Percentiles rank a stretch among this genome's conserved stretches.
These are phyloP conservation scores for Arthrinium phaeospermum DNA, from an alignment of 2,329 filamentous ascomycete species.

Conservation along the genomic window DNA sequence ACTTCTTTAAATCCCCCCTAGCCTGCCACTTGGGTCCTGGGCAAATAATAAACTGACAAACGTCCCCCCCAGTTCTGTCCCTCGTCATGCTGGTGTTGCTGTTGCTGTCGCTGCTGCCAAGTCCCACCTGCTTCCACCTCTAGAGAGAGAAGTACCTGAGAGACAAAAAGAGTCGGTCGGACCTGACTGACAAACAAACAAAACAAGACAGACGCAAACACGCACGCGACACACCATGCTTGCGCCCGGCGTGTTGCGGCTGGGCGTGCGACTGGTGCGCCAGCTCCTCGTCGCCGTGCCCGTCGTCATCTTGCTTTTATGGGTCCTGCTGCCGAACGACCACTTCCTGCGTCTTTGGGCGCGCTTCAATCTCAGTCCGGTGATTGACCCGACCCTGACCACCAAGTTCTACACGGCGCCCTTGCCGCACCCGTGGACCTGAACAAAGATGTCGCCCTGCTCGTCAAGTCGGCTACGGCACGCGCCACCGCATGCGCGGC, in stretches of 20 bases:
- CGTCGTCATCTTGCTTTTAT: slow-evolving; percentile 4
- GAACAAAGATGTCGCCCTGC: background rate
- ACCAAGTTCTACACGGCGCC: background rate
- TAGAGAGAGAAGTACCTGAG: background rate
- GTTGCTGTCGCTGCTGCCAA: background rate
- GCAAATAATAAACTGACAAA: background rate
- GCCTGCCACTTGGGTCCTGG: background rate
- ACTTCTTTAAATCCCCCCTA: background rate
- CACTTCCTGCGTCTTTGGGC: slow-evolving; percentile 12
- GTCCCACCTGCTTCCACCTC: background rate
- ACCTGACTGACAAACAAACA: background rate
- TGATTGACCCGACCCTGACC: slow-evolving; percentile 11
- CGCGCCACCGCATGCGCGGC: slow-evolving; percentile 12
- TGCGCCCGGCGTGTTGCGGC: background rate
- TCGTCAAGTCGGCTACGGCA: slow-evolving; percentile 18
- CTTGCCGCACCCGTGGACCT: slow-evolving; percentile 3
- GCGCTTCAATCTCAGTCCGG: slow-evolving; percentile 4
- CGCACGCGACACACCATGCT: background rate
- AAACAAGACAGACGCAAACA: background rate
- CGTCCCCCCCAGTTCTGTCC: background rate
- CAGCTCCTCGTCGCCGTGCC: background rate
- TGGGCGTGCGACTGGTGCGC: slow-evolving; percentile 3
- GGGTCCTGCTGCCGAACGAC: slow-evolving; percentile 7
- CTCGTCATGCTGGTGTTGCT: background rate
- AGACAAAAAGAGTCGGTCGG: background rate